phyloP scores from a whole-genome alignment of 768 basidiomycete genomes.

The Suillus hirtellus region DNA sequence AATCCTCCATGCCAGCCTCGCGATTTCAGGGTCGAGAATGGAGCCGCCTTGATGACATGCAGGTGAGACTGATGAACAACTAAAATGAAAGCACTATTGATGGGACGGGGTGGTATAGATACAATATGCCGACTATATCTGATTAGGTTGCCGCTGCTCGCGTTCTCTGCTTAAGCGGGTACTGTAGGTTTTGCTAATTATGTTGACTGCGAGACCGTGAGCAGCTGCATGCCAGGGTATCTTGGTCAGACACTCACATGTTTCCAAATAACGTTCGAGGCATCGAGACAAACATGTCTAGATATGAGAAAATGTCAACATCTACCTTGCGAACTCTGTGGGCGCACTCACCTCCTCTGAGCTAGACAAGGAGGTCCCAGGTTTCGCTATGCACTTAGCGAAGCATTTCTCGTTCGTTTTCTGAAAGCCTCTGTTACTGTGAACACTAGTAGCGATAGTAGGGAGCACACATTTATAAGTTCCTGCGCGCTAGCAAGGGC shows the following conservation, averaged over 20 bases:
- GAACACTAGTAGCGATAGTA: background rate
- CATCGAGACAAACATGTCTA: slow-evolving; percentile 78
- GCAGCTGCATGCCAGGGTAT: slow-evolving; percentile 17
- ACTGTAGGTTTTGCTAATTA: slow-evolving; percentile 71
- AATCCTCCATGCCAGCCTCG: background rate
- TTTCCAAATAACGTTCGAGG: slow-evolving; percentile 82
- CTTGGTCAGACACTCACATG: slow-evolving; percentile 51
- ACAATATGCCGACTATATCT: slow-evolving; percentile 1
- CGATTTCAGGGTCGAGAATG: background rate
- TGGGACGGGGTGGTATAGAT: background rate
- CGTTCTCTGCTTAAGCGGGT: slow-evolving; percentile 58
- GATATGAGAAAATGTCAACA: background rate
- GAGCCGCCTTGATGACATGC: background rate
- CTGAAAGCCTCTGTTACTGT: slow-evolving; percentile 36
- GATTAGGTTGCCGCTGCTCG: slow-evolving; percentile 14
- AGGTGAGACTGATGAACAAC: background rate
- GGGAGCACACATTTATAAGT: slow-evolving; percentile 64
- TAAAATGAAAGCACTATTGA: background rate
- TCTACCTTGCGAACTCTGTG: background rate
- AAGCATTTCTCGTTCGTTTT: slow-evolving; percentile 82
- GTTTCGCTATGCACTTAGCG: slow-evolving; percentile 75
- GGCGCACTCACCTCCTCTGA: slow-evolving; percentile 65
- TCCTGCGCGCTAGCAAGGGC: slow-evolving; percentile 77
- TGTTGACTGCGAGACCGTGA: slow-evolving; percentile 56
- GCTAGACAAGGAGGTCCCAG: slow-evolving; percentile 63